Conservation (phyloP, 2,329 filamentous ascomycete species). For the Neofusicoccum laricinum region DNA sequence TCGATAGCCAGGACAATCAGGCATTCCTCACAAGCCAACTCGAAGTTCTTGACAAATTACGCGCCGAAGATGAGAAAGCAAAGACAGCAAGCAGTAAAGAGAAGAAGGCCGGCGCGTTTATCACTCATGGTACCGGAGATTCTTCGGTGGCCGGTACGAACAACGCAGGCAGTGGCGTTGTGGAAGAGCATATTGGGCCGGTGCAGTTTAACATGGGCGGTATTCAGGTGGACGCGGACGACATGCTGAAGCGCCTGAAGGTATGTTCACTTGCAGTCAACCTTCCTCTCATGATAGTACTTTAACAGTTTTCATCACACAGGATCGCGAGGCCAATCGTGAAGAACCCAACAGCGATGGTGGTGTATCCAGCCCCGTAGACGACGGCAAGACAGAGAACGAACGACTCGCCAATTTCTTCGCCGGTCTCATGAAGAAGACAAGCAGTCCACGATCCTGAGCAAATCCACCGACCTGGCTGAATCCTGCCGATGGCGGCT, state of each 20-base stretch:
- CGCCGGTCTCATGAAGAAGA: slow-evolving; percentile 32
- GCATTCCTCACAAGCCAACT: slow-evolving; percentile 73
- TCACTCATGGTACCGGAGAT: slow-evolving; percentile 9
- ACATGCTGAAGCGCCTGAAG: slow-evolving; percentile 84
- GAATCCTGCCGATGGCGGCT: neutral
- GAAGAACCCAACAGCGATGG: slow-evolving; percentile 25
- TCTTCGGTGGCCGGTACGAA: neutral
- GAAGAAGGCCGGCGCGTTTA: slow-evolving; percentile 31
- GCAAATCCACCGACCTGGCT: neutral
- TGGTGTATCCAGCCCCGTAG: slow-evolving; percentile 24
- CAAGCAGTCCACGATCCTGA: slow-evolving; percentile 15
- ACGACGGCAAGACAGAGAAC: slow-evolving; percentile 36
- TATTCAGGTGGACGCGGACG: slow-evolving; percentile 92
- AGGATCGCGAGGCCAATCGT: slow-evolving; percentile 38
- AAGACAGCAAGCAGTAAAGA: slow-evolving; percentile 42
- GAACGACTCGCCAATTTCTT: slow-evolving; percentile 40
- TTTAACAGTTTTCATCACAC: neutral
- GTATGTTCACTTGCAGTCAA: slow-evolving; percentile 44
- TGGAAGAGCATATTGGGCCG: slow-evolving; percentile 72
- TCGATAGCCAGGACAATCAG: slow-evolving; percentile 72
- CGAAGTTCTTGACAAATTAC: slow-evolving; percentile 67
- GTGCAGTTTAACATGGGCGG: slow-evolving; percentile 98
- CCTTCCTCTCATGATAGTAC: neutral
- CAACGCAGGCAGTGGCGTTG: slow-evolving; percentile 30
- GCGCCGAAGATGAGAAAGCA: slow-evolving; percentile 57